phyloP scores from a whole-genome alignment of 176 grass and related monocot species.

The Zea luxurians region DNA sequence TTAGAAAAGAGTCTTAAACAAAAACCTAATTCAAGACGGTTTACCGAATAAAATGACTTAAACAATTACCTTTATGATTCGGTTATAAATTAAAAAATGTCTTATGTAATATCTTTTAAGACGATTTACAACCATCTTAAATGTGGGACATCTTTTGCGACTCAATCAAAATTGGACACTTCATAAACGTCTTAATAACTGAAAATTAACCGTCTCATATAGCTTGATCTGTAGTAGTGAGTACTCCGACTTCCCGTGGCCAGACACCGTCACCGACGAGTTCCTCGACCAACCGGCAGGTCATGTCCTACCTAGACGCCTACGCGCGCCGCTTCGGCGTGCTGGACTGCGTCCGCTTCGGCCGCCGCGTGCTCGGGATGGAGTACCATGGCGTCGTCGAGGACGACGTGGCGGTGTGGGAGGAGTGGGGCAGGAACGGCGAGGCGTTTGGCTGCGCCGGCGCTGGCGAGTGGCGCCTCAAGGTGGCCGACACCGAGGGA shows the following conservation, averaged over 20 bases:
- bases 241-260: constrained; percentile 79
- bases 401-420: constrained; percentile 45
- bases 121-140: too few relatives aligned
- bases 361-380: constrained; percentile 42
- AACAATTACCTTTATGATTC: too few relatives aligned
- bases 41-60: too few relatives aligned
- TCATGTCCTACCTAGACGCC: constrained; percentile 55
- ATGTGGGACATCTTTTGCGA: too few relatives aligned
- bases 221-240: too few relatives aligned
- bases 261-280: constrained; percentile 25
- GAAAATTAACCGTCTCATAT: too few relatives aligned
- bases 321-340: constrained; percentile 69
- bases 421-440: constrained; percentile 59
- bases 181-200: too few relatives aligned
- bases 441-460: constrained; percentile 52
- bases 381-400: constrained; percentile 43
- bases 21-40: too few relatives aligned
- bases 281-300: constrained; percentile 52
- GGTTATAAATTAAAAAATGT: too few relatives aligned
- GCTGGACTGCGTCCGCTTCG: constrained; percentile 54
- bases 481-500: background rate
- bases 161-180: too few relatives aligned
- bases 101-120: too few relatives aligned
- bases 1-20: too few relatives aligned
- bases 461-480: constrained; percentile 31